Percentiles rank a stretch among this genome's conserved stretches.
Conservation (phyloP, 2,329 filamentous ascomycete genomes). For the Aspergillus phoenicis region DNA sequence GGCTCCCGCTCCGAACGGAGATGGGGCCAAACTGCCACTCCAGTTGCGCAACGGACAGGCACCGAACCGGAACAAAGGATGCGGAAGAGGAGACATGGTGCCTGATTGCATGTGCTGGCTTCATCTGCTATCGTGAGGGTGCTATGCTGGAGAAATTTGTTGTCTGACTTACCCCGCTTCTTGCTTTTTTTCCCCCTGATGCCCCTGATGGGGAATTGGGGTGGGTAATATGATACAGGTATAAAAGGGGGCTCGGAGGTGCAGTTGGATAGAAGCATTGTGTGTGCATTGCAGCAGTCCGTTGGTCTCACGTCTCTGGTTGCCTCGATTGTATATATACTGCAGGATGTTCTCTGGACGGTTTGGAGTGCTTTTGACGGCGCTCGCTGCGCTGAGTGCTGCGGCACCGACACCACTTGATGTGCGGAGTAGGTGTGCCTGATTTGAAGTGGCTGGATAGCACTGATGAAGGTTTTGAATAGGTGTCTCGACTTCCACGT, state of each 20-base stretch:
- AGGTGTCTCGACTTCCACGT: constrained; percentile 45
- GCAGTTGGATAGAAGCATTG: background rate
- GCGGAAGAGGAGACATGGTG: background rate
- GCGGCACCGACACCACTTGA: constrained; percentile 14
- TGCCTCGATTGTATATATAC: background rate
- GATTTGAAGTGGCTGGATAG: background rate
- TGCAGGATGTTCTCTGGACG: constrained; percentile 14
- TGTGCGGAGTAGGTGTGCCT: constrained; percentile 27
- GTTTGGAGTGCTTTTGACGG: constrained; percentile 9
- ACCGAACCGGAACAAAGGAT: background rate
- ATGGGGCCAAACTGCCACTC: background rate
- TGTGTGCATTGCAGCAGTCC: background rate
- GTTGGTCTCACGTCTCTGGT: background rate
- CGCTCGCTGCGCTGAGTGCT: constrained; percentile 9
- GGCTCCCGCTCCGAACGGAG: background rate
- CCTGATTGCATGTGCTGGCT: background rate
- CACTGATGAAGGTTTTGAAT: background rate
- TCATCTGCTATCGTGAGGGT: background rate
- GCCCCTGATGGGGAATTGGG: background rate
- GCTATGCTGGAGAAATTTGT: background rate
- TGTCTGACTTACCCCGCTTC: background rate
- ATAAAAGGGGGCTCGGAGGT: background rate
- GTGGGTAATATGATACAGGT: background rate
- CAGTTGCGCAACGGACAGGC: background rate
- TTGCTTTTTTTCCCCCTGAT: background rate